phyloP scores from a whole-genome alignment of 2,329 filamentous ascomycete species.

The Cordyceps javanica region DNA sequence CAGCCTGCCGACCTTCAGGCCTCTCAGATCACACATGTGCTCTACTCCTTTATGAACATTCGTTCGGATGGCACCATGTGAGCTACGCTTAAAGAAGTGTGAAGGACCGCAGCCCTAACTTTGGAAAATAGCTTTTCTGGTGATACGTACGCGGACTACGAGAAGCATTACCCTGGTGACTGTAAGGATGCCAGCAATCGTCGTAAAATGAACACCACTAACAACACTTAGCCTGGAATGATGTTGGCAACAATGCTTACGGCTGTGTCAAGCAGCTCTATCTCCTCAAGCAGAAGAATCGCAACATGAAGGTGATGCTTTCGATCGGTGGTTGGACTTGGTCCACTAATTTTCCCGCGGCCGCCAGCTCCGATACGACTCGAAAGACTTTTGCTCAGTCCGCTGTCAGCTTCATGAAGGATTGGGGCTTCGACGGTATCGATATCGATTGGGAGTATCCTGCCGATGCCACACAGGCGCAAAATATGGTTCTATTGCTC shows the following conservation, averaged over 20 bases:
- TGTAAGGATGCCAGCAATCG: slow-evolving; percentile 33
- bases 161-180: slow-evolving; percentile 68
- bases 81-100: slow-evolving; percentile 18
- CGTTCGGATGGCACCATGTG: slow-evolving; percentile 65
- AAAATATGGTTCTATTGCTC: slow-evolving; percentile 40
- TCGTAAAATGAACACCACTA: slow-evolving; percentile 11
- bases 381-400: slow-evolving; percentile 62
- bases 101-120: too few relatives aligned
- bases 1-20: slow-evolving; percentile 65
- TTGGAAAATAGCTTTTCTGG: slow-evolving; percentile 46
- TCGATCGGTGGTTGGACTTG: slow-evolving; percentile 86
- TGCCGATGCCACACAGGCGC: slow-evolving; percentile 31
- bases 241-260: slow-evolving; percentile 65
- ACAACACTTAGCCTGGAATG: slow-evolving; percentile 45
- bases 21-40: slow-evolving; percentile 66
- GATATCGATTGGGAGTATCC: slow-evolving; percentile 38
- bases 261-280: slow-evolving; percentile 77
- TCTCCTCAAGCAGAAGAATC: slow-evolving; percentile 69
- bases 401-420: slow-evolving; percentile 63
- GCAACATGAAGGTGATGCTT: slow-evolving; percentile 70
- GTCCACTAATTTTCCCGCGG: slow-evolving; percentile 65
- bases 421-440: slow-evolving; percentile 58
- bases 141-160: slow-evolving; percentile 62
- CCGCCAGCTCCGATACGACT: slow-evolving; percentile 55
- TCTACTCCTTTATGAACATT: slow-evolving; percentile 79